Evolutionary conservation across 768 basidiomycete genomes (phyloP), one percentile per base, ranked within the genome.

Genomic region (Calocera cornea): DNA sequence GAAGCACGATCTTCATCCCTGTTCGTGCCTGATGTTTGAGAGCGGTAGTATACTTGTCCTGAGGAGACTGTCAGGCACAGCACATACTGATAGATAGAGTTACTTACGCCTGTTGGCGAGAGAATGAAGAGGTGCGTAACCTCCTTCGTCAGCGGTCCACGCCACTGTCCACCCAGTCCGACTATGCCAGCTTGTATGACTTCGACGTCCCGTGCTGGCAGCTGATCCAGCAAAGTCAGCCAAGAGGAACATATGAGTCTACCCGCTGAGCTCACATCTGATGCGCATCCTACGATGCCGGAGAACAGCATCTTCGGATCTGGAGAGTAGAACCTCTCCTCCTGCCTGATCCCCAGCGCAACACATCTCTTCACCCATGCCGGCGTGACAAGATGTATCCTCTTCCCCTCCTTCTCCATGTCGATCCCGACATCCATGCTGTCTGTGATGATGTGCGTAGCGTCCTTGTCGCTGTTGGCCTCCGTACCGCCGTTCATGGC

Each of bases 51-150:
- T 69, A 72, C 63, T 70, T 70, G 24, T 69, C 71, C 63, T 71
- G 41, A 40, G 50, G 17, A 40, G n/a, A 8, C 27, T 11, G 64
- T 27, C 22, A 27, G 40, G 38, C 67, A 50, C 41, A 29, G 19
- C 66, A 34, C 8, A 27, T 22, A 22, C 22, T 14, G 1, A 60
- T 44, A 34, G 47, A 12, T 1, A 34, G 1, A 41, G 14, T 1
- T 7, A 70, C 73, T 60, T 34, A 75, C 75, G 2, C 73, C 73
- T 1, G 68, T 73, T 64, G 65, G 70, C 19, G 79, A 76, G 36
- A 87, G 76, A 34, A 85, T 84, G 71, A 95, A 89, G 64, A 95
- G 82, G 74, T 95, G 94, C 0, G 94, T 95, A 24, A 92, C 88
- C 67, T 95, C 93, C 67, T 83, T 82, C 0, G 92, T 93, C 64